Conservation (phyloP, 1,139 yeast genomes). For the Ogataea hybrid region DNA sequence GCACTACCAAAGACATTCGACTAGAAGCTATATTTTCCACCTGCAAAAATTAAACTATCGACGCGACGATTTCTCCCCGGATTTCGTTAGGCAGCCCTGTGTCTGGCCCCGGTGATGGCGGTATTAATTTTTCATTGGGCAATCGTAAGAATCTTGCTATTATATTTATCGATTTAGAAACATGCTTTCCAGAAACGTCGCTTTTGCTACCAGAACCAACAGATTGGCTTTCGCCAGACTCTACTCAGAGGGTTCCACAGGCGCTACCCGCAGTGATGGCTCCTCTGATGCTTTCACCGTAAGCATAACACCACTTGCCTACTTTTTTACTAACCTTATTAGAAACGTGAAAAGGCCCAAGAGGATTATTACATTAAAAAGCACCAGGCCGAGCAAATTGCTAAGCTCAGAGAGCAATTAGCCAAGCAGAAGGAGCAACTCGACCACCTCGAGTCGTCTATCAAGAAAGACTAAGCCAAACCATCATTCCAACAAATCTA, state of each 20-base stretch:
- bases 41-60: not conserved
- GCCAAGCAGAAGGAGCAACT: conserved; percentile 47
- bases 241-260: conserved; percentile 54
- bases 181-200: conserved; percentile 36
- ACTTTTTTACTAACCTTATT: conserved; percentile 11
- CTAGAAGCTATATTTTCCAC: not conserved
- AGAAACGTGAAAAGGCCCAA: conserved; percentile 69
- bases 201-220: conserved; percentile 34
- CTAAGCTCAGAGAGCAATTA: conserved; percentile 48
- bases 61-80: conserved; percentile 8
- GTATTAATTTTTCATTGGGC: conserved; percentile 10
- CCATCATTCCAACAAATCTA: conserved; percentile 1
- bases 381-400: conserved; percentile 62
- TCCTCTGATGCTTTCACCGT: conserved; percentile 52
- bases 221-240: conserved; percentile 38
- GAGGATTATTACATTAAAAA: conserved; percentile 63
- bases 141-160: conserved; percentile 1
- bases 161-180: conserved; percentile 4
- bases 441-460: conserved; percentile 36
- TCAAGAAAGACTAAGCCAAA: conserved; percentile 12
- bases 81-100: conserved; percentile 10
- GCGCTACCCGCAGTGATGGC: conserved; percentile 50
- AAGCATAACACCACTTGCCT: conserved; percentile 22
- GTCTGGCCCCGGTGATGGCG: not conserved
- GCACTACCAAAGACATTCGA: conserved; percentile 9